A percentile compares a stretch with the other conserved stretches of the same genome.
These are phyloP conservation scores for Cercis canadensis DNA, from an alignment of 306 rosid species.

Conservation along the genomic window DNA sequence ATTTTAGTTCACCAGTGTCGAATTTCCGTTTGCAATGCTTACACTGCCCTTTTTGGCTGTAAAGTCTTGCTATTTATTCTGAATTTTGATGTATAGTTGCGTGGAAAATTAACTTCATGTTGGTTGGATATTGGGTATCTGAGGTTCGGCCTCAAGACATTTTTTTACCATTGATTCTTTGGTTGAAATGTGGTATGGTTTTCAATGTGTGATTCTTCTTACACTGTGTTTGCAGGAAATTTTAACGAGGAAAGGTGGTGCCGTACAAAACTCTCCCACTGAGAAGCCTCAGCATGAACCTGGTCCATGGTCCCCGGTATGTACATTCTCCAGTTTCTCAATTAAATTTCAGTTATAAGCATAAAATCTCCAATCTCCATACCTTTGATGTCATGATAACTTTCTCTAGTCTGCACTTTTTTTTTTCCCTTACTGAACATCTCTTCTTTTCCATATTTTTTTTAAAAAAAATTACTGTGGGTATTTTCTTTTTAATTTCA, in stretches of 20 bases:
- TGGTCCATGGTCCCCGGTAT: constrained; percentile 97
- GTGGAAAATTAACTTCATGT: constrained; percentile 7
- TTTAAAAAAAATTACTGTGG: background rate
- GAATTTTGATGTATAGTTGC: no score
- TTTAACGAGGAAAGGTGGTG: constrained; percentile 78
- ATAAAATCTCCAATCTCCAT: background rate
- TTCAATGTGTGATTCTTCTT: constrained; percentile 31
- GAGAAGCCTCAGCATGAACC: constrained; percentile 76
- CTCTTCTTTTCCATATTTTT: background rate
- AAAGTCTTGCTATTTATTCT: constrained; percentile 1
- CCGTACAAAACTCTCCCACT: constrained; percentile 90
- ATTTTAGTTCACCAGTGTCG: constrained; percentile 18
- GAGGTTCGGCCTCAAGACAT: no score
- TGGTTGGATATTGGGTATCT: constrained; percentile 2
- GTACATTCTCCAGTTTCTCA: constrained; percentile 33
- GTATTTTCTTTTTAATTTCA: background rate
- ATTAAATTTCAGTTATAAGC: background rate
- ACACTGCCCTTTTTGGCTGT: background rate
- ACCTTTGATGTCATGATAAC: constrained; percentile 21
- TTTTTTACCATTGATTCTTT: background rate
- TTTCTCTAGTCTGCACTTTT: constrained; percentile 10
- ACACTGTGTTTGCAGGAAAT: constrained; percentile 64
- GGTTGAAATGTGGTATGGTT: constrained; percentile 2
- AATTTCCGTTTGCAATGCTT: constrained; percentile 23
- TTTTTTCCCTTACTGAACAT: background rate